Evolutionary conservation across 345 rosid species (phyloP), one percentile per base, ranked within the genome.

Genomic region (Salix udensis): DNA sequence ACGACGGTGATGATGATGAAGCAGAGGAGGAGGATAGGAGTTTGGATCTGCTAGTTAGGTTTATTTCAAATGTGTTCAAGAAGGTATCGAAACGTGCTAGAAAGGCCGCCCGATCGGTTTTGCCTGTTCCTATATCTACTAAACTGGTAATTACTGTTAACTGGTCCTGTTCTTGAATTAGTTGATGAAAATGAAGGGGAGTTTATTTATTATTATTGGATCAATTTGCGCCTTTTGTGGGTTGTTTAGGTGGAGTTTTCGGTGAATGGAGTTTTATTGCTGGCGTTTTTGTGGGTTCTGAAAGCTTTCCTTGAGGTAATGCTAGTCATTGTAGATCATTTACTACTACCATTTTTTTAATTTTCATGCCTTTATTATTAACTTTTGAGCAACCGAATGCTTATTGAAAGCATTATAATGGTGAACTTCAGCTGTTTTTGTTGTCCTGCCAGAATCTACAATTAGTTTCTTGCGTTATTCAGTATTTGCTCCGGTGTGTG

Each of bases 241-340:
- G 7, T 2, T 65, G 19, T 7, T 24, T 77, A 95, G 98, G 98
- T 91, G 77, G 86, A 88, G 2, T 95, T 95, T 82, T 89, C 97
- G 2, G 98, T 95, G 44, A 89, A 91, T 70, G 98, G 97, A 37
- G 93, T 91, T 62, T 84, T 94, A 30, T 71, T 91, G 71, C 91
- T 91, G 81, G 89, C 97, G 7, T 91, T 95, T 81, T 76, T 95
- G 84, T 91, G 98, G 98, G 78, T 94, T 73, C 77, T 90, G 85
- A 94, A 90, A 84, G 98, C 97, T 44, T 91, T 94, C 85, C 97
- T 94, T 68, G 97, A 92, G 97, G 98, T 91, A 86, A 83, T 15
- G 1, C 68, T 10, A 12, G 26, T 18, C 36, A 4, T 66, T 46
- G 4, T 46, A 46, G 52, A 30, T 1, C 26, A 6, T 28, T 66